Base-by-base conservation (phyloP, 2,329 filamentous ascomycete genomes). In the Aspergillus niger region DNA sequence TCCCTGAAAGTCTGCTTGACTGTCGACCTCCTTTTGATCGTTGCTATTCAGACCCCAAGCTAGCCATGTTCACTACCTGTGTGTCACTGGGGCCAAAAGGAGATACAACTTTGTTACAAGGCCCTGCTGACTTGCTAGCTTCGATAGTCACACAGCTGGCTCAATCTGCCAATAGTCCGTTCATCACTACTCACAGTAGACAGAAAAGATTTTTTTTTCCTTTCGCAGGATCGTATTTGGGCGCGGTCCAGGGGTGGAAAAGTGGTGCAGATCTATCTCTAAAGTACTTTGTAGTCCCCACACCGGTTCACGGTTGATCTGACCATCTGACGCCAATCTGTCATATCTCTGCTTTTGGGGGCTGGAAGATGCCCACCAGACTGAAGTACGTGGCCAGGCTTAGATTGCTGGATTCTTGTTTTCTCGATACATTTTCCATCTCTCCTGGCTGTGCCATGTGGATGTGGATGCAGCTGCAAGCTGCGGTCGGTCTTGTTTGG, bases 251-350 rank as follows among this genome's bases (percentile, higher is more conserved):
- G 61, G 59, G 61, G 44, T 22, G 32, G 43, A 15, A 50, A 17
- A 43, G 52, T 56, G 55, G 47, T 48, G 63, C 61, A 62, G 63
- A 65, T 65, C 62, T 56, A 48, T 56, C 51, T 58, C 62, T 39
- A 51, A 38, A n/a, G 50, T 47, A 58, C 49, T 51, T 55, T 62
- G 24, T 59, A 17, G 54, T 61, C 64, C 54, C 64, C 64, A 66
- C 64, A 61, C 26, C 48, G 55, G 62, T 60, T 66, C 57, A 43
- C 38, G 58, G 63, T 57, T 58, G 63, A 64, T 65, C 63, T 61
- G 61, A 53, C 56, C 49, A 51, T 48, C 44, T 54, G 57, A 63
- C 43, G 55, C 55, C 51, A 59, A 55, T 48, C 59, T 55, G 51
- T 63, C 57, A 61, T 55, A 47, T 24, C 49, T 43, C 44, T 51